Evolutionary conservation across 345 rosid species (phyloP).

Genomic region (Bruguiera sexangula): DNA sequence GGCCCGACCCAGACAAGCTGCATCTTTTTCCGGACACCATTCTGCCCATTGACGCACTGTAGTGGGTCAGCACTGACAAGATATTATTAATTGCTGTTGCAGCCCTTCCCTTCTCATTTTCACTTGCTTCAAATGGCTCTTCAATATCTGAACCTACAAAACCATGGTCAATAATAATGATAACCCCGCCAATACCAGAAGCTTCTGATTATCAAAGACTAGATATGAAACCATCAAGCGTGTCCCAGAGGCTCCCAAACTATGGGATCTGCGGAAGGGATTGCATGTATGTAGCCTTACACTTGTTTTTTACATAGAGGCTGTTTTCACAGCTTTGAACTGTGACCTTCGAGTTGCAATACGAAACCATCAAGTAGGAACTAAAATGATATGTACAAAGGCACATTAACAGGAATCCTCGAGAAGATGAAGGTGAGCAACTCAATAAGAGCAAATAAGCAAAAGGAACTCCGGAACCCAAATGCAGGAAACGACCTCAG

Average conservation of each 20-base stretch:
- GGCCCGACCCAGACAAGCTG: conserved; percentile 39
- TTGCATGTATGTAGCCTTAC: too few relatives aligned
- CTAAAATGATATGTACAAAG: too few relatives aligned
- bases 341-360: background rate
- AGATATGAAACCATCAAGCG: background rate
- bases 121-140: conserved; percentile 71
- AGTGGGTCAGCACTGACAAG: conserved; percentile 57
- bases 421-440: background rate
- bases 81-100: conserved; percentile 45
- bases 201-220: background rate
- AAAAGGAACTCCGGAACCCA: too few relatives aligned
- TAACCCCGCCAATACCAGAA: conserved; percentile 2
- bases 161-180: conserved; percentile 6
- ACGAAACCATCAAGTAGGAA: too few relatives aligned
- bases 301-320: too few relatives aligned
- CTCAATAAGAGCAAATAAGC: too few relatives aligned
- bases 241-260: too few relatives aligned
- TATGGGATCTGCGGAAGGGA: too few relatives aligned
- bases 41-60: conserved; percentile 61
- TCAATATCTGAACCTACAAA: conserved; percentile 53
- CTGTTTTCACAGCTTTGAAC: too few relatives aligned
- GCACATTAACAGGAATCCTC: background rate
- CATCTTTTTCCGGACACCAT: conserved; percentile 59
- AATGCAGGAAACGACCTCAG: too few relatives aligned
- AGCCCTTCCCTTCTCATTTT: conserved; percentile 62